These are phyloP conservation scores for Ogataea paraovalis DNA, from an alignment of 805 yeast genomes.

Conservation along the genomic window DNA sequence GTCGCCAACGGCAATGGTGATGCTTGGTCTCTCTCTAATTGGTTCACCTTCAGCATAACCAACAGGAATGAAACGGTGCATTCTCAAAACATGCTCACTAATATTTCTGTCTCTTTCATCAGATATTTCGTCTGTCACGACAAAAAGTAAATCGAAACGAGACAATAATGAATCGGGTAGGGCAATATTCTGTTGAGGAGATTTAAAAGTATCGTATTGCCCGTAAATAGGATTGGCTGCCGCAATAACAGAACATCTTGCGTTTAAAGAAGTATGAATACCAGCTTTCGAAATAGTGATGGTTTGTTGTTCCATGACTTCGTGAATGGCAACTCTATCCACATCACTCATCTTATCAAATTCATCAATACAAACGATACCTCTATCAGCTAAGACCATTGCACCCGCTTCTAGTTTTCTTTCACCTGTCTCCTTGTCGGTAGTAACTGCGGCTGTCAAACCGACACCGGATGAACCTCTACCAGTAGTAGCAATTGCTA, in stretches of 20 bases:
- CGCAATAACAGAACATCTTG: conserved; percentile 94
- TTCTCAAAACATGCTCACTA: conserved; percentile 90
- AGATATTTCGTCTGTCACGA: conserved; percentile 92
- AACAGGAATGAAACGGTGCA: conserved; percentile 85
- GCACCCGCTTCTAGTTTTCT: conserved; percentile 98
- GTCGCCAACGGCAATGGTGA: conserved; percentile 80
- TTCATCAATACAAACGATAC: conserved; percentile 97
- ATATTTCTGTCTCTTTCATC: conserved; percentile 80
- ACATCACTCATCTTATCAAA: conserved; percentile 97
- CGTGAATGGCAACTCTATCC: conserved; percentile 97
- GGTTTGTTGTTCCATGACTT: conserved; percentile 99
- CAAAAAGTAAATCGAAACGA: conserved; percentile 92
- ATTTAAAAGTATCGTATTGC: conserved; percentile 92
- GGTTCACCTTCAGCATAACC: conserved; percentile 94
- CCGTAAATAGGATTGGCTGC: conserved; percentile 98
- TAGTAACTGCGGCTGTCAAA: conserved; percentile 96
- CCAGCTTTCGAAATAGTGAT: conserved; percentile 98
- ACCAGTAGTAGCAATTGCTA: conserved; percentile 98
- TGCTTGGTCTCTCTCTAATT: conserved; percentile 67
- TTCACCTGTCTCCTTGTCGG: conserved; percentile 96
- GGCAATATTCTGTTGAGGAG: conserved; percentile 95
- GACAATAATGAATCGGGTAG: conserved; percentile 94
- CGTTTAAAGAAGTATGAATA: conserved; percentile 92
- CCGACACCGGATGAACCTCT: conserved; percentile 99
- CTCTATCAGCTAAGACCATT: conserved; percentile 97